Percentiles rank a stretch among this genome's conserved stretches.
Conservation (phyloP, 148 eudicot genomes). For the Salicornia ramosissima region DNA sequence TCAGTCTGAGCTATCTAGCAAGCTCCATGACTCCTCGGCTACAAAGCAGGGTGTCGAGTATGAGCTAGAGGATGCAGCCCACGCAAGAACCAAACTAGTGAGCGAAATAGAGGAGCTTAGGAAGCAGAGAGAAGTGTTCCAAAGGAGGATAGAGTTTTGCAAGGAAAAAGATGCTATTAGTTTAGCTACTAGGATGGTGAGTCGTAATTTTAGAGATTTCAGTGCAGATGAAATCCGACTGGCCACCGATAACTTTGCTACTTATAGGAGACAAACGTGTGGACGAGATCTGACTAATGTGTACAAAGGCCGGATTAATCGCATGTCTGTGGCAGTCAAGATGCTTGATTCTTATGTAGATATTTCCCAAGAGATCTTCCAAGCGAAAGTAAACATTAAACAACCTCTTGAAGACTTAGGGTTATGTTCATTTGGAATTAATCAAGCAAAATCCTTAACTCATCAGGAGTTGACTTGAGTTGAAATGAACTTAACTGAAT, state of each 20-base stretch:
- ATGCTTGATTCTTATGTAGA: conserved; percentile 30
- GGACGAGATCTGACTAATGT: conserved; percentile 41
- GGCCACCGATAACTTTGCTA: conserved; percentile 58
- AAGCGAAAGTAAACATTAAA: conserved; percentile 49
- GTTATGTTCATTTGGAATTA: too few species aligned
- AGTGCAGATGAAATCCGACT: conserved; percentile 48
- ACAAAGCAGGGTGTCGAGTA: conserved; percentile 42
- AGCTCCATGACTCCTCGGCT: conserved; percentile 41
- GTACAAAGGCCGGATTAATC: conserved; percentile 55
- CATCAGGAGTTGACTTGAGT: too few species aligned
- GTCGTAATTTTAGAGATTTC: conserved; percentile 48
- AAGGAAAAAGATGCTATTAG: conserved; percentile 72
- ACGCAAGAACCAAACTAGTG: conserved; percentile 39
- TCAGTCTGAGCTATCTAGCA: conserved; percentile 55
- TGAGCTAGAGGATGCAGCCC: conserved; percentile 42
- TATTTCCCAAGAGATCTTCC: conserved; percentile 37
- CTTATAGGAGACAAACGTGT: conserved; percentile 43
- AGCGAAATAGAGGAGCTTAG: conserved; percentile 63
- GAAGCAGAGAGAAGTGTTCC: conserved; percentile 56
- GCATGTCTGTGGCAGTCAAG: conserved; percentile 47
- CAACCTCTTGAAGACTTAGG: too few species aligned
- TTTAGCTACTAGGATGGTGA: conserved; percentile 33
- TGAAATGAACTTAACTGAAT: too few species aligned
- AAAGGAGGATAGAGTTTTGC: conserved; percentile 67
- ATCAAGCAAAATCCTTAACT: too few species aligned